Base-by-base conservation (phyloP, 345 rosid species). In the Noccaea bulbosa region DNA sequence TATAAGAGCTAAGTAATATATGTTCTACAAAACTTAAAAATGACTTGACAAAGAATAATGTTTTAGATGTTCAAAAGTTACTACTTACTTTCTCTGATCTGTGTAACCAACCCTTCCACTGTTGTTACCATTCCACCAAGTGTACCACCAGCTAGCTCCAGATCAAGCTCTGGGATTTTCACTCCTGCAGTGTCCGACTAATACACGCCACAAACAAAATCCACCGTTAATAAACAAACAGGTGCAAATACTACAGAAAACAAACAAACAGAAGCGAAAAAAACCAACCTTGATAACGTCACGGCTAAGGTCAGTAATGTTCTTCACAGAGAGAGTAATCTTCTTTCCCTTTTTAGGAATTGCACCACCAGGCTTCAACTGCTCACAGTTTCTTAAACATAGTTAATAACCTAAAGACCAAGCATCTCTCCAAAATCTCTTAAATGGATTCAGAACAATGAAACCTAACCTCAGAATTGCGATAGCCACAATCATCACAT, bases 141-240 rank as follows among this genome's bases (percentile, higher is more conserved):
- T 35, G 98, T 88, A 48, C 96, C 98, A 82, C 97, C 84, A 1
- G 83, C 83, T 69, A 93, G 82, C 81, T 90, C 95, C 84, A 93
- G 81, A 50, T 90, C 98, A 47, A 93, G 87, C 79, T 90, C 96
- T 34, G 97, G 97, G 56, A 93, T 75, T 65, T 46, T 73, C 39
- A 93, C 88, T 62, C 96, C 75, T 11, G 96, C 93, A 60, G 93
- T 85, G 80, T 93, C 97, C 11, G 98, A 93, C 96, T 93, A 87
- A 53, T 35, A 74, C 51, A 83, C 9, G 39, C 3, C 39, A 43
- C 14, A 30, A 59, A 58, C 54, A 45, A 9, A 44, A 34, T n/a
- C 10, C 33, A 16, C 10, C 67, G 57, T n/a, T 57, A 57, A 3
- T 69, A 15, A 12, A n/a, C 54, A 10, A 4, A 33, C 54, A 67